Percentiles rank a stretch among this genome's conserved stretches.
These are phyloP conservation scores for Fallopia convolvulus DNA, from an alignment of 148 eudicot genomes.

Conservation along the genomic window DNA sequence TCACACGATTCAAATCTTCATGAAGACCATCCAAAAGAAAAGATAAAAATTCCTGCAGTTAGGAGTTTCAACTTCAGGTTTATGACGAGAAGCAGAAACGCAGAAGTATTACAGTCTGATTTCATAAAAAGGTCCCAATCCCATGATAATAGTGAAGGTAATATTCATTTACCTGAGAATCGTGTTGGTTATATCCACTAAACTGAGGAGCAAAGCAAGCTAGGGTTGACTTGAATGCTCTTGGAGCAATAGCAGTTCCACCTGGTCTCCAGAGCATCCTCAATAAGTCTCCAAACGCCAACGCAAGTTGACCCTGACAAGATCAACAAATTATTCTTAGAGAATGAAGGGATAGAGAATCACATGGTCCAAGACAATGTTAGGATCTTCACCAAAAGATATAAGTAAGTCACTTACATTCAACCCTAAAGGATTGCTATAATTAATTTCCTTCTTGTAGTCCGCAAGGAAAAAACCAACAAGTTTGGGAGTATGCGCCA, in stretches of 20 bases:
- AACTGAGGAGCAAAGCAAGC: conserved; percentile 71
- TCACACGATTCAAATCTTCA: conserved; percentile 90
- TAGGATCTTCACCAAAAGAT: not conserved
- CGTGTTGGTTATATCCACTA: conserved; percentile 85
- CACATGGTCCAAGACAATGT: not conserved
- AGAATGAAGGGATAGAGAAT: conserved; percentile 2
- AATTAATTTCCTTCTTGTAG: conserved; percentile 65
- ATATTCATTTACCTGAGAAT: conserved; percentile 58
- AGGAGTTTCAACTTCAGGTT: not conserved
- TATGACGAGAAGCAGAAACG: conserved; percentile 4
- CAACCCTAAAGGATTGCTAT: conserved; percentile 68
- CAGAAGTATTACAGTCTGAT: not conserved
- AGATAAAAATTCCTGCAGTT: conserved; percentile 67
- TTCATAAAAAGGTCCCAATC: conserved; percentile 6
- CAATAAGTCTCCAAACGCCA: conserved; percentile 71
- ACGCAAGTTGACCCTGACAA: conserved; percentile 73
- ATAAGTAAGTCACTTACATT: conserved; percentile 36
- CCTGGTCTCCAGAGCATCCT: conserved; percentile 74
- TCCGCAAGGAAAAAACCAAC: conserved; percentile 85
- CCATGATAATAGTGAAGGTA: not conserved
- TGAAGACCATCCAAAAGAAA: conserved; percentile 88
- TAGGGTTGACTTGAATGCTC: conserved; percentile 51
- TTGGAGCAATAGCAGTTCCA: conserved; percentile 46
- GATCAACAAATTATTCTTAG: not conserved
- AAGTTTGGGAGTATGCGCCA: conserved; percentile 76